Conservation (phyloP, 2,329 filamentous ascomycete species). For the Penicillium brevicompactum region DNA sequence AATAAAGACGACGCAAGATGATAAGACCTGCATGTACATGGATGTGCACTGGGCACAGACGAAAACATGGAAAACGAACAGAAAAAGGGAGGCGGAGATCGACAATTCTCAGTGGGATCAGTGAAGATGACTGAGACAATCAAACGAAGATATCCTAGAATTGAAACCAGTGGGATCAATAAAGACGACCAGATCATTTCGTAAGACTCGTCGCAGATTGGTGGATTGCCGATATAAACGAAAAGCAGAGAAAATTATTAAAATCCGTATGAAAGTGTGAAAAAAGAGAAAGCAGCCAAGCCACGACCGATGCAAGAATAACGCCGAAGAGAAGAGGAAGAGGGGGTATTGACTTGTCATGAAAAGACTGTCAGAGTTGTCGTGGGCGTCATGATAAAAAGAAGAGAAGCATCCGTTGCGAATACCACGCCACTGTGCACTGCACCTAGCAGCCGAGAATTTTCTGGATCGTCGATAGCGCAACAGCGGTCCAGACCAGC, state of each 20-base stretch:
- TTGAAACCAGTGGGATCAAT: slow-evolving; percentile 36
- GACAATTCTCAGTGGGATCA: slow-evolving; percentile 32
- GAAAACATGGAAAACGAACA: slow-evolving; percentile 1
- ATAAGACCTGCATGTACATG: slow-evolving; percentile 9
- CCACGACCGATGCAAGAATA: slow-evolving; percentile 11
- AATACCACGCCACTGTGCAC: slow-evolving; percentile 11
- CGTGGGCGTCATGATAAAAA: slow-evolving; percentile 6
- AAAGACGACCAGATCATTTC: slow-evolving; percentile 36
- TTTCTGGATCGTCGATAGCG: slow-evolving; percentile 17
- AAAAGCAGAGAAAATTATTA: slow-evolving; percentile 6
- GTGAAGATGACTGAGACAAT: slow-evolving; percentile 32
- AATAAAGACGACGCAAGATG: not conserved
- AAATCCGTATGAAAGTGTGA: slow-evolving; percentile 2
- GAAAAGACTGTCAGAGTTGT: slow-evolving; percentile 3
- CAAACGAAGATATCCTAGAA: slow-evolving; percentile 9
- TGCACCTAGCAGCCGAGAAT: slow-evolving; percentile 11
- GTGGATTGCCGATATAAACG: slow-evolving; percentile 2
- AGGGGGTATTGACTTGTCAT: slow-evolving; percentile 7
- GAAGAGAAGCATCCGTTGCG: slow-evolving; percentile 14
- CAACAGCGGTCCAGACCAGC: slow-evolving; percentile 31
- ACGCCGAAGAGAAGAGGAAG: slow-evolving; percentile 10
- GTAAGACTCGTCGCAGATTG: not conserved
- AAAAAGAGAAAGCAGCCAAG: slow-evolving; percentile 3
- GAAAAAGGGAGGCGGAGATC: slow-evolving; percentile 1
- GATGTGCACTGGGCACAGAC: slow-evolving; percentile 2